phyloP scores from a whole-genome alignment of 345 rosid genomes.

The Eucalyptus guilfoylei region DNA sequence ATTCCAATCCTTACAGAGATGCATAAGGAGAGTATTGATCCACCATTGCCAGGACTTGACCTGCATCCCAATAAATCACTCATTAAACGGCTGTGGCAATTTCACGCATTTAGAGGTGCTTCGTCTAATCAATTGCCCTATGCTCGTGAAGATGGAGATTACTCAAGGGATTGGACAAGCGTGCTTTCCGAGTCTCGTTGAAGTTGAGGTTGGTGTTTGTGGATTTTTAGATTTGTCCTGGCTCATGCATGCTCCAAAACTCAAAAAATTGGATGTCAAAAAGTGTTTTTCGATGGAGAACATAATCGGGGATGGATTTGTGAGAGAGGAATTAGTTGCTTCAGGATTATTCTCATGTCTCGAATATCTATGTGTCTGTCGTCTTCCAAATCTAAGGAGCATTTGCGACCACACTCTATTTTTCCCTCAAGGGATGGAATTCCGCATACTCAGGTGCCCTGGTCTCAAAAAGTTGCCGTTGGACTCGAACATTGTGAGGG shows the following conservation, averaged over 20 bases:
- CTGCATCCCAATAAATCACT: no score
- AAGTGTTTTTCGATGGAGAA: fast-evolving
- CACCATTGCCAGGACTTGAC: fast-evolving
- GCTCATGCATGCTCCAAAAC: neutral
- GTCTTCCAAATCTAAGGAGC: no score
- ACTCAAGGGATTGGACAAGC: neutral
- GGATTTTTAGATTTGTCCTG: neutral
- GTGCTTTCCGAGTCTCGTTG: neutral
- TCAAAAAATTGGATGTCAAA: fast-evolving
- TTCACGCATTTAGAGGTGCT: no score
- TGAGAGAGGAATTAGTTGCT: neutral
- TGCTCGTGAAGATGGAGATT: neutral
- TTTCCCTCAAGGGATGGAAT: fast-evolving
- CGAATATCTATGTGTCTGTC: no score
- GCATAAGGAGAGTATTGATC: no score
- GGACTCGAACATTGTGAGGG: no score
- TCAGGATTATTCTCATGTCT: no score
- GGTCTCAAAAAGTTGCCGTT: no score
- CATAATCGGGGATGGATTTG: neutral
- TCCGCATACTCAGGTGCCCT: fast-evolving
- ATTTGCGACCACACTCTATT: no score
- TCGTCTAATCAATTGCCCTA: fast-evolving
- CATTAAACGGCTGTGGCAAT: no score
- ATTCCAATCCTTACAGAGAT: no score
- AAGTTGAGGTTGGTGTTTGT: no score